Conservation (phyloP, 805 yeast species). For the Sugiyamaella marilandica region DNA sequence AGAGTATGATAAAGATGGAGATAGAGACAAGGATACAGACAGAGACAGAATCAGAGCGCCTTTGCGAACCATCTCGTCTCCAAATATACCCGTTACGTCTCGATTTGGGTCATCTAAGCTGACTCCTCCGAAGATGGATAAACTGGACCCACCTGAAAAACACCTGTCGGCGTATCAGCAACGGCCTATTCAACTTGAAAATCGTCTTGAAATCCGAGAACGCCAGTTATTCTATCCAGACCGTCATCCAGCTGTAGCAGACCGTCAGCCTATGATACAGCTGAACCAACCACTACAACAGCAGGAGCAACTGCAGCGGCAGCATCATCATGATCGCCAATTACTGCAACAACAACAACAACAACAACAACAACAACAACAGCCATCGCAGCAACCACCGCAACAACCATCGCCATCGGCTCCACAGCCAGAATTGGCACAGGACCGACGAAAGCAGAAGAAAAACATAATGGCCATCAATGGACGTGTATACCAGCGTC, state of each 20-base stretch:
- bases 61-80: slow-evolving; percentile 3
- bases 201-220: background rate
- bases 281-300: background rate
- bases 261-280: background rate
- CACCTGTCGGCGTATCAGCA: background rate
- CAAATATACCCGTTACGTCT: background rate
- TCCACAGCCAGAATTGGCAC: background rate
- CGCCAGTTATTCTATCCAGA: background rate
- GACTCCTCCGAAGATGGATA: slow-evolving; percentile 21
- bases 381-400: slow-evolving; percentile 3
- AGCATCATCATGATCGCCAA: background rate
- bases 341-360: background rate
- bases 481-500: slow-evolving; percentile 59
- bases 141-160: slow-evolving; percentile 2
- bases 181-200: background rate
- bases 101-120: slow-evolving; percentile 6
- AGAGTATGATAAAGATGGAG: no score
- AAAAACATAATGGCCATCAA: slow-evolving; percentile 44
- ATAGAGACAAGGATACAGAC: no score
- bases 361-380: background rate
- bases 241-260: background rate
- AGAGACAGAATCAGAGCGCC: background rate
- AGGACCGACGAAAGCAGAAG: slow-evolving; percentile 16
- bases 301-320: background rate
- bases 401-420: background rate